These are phyloP conservation scores for Candida endomychidarum DNA, from an alignment of 805 yeast genomes.

Conservation along the genomic window DNA sequence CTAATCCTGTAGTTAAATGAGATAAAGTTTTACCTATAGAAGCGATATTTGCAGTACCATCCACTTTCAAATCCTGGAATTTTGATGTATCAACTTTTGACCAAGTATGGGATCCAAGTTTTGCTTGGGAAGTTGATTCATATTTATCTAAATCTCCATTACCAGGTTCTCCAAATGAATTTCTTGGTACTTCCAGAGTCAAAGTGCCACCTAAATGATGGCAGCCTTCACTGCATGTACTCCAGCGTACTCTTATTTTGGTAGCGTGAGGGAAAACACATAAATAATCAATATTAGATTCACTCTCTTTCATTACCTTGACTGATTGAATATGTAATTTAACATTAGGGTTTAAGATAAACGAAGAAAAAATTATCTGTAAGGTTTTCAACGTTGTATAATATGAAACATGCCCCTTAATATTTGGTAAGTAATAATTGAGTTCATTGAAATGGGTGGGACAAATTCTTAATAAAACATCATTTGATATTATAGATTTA, in stretches of 20 bases:
- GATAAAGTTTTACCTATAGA: conserved; percentile 23
- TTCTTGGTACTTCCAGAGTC: too few species aligned
- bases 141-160: too few species aligned
- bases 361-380: conserved; percentile 52
- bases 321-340: conserved; percentile 53
- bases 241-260: conserved; percentile 56
- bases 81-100: conserved; percentile 29
- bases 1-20: conserved; percentile 31
- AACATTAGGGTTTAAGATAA: conserved; percentile 53
- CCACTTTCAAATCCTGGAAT: conserved; percentile 8
- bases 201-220: conserved; percentile 42
- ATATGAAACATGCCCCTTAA: conserved; percentile 57
- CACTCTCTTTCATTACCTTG: conserved; percentile 18
- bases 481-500: conserved; percentile 40
- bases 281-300: conserved; percentile 23
- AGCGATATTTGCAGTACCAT: conserved; percentile 1
- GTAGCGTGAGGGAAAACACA: conserved; percentile 43
- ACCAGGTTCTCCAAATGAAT: too few species aligned
- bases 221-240: conserved; percentile 55
- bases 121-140: conserved; percentile 38
- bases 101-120: conserved; percentile 43
- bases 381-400: conserved; percentile 56
- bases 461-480: conserved; percentile 52
- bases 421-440: conserved; percentile 52
- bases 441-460: conserved; percentile 49